Base-by-base conservation (phyloP, 2,329 filamentous ascomycete genomes). In the Fusarium sp. region DNA sequence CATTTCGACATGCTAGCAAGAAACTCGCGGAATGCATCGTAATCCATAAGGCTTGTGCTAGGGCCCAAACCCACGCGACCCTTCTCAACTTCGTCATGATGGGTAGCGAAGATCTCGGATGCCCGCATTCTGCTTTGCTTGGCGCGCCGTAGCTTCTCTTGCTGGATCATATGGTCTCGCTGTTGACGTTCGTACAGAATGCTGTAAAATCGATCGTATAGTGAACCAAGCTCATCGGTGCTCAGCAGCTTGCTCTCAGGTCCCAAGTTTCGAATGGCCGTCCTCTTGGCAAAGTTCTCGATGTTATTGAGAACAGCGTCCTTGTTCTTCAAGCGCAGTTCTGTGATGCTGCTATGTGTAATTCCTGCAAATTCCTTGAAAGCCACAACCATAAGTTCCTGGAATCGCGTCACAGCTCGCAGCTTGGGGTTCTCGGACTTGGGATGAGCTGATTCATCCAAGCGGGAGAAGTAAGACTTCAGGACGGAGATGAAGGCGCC, bases 361-460 rank as follows among this genome's bases (percentile, higher is more conserved):
- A 99, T 97, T 40, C 91, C 93, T 1, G 95, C 92, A 76, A 99
- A 99, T 76, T 99, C 96, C 73, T 98, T 98, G 82, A 99, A 99
- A 1, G 96, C 96, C 21, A 98, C 96, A 5, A 99, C 96, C 94
- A 99, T 98, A 59, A 99, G 88, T 79, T 98, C 96, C 76, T 99
- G 96, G 78, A 99, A 99, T 46, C 93, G 89, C 7, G 97, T 99
- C 55, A 99, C 96, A 0, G 94, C 94, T 54, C 95, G 89, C 53
- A 98, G 84, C 81, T 98, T 99, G 5, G 94, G 91, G 68, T 98
- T 99, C 77, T 98, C 94, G 0, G 94, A 98, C 76, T 92, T 94
- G 3, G 96, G 96, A 76, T 99, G 95, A 4, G 96, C 96, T 5
- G 94, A 98, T 80, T 98, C 95, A 77, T 98, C 95, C 10, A 99